These are phyloP conservation scores for Tolypocladium nubicola DNA, from an alignment of 2,329 filamentous ascomycete genomes.

Conservation along the genomic window DNA sequence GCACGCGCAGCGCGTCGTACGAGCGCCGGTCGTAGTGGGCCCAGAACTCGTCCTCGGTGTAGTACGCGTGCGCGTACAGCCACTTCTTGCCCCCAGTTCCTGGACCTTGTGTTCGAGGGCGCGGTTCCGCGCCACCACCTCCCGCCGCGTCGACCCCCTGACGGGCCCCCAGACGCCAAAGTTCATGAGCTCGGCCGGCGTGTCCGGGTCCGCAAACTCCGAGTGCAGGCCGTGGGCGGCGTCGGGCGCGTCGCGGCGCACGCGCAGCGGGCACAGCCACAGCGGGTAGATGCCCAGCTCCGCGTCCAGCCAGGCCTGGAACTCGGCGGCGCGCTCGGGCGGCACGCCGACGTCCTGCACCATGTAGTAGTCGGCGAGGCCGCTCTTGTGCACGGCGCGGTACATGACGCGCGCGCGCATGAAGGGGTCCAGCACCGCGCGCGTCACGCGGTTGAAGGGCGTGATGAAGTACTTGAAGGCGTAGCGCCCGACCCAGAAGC, in stretches of 20 bases:
- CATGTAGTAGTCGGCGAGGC: constrained; percentile 48
- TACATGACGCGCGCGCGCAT: constrained; percentile 57
- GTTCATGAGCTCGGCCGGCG: constrained; percentile 38
- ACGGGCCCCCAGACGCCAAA: constrained; percentile 52
- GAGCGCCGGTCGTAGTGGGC: constrained; percentile 46
- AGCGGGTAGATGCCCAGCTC: constrained; percentile 39
- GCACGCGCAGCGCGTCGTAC: constrained; percentile 47
- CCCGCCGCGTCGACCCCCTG: constrained; percentile 23
- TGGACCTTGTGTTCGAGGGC: constrained; percentile 48
- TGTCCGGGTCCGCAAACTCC: constrained; percentile 27
- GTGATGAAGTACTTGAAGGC: constrained; percentile 54
- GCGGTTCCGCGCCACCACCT: constrained; percentile 45
- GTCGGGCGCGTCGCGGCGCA: constrained; percentile 29
- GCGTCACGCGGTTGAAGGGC: constrained; percentile 54
- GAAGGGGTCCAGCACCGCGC: constrained; percentile 50
- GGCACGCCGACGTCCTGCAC: constrained; percentile 53
- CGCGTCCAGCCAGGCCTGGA: constrained; percentile 36
- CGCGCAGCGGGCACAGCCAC: constrained; percentile 43
- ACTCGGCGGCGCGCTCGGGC: constrained; percentile 28
- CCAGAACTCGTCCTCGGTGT: constrained; percentile 60
- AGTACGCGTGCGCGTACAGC: constrained; percentile 60
- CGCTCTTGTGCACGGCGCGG: constrained; percentile 51
- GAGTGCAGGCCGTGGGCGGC: constrained; percentile 36
- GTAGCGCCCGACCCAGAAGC: constrained; percentile 55
- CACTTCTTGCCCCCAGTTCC: constrained; percentile 57